Evolutionary conservation across 352 stramenopile genomes (phyloP), one percentile per base, ranked within the genome.

Genomic region (Phytophthora aleatoria): DNA sequence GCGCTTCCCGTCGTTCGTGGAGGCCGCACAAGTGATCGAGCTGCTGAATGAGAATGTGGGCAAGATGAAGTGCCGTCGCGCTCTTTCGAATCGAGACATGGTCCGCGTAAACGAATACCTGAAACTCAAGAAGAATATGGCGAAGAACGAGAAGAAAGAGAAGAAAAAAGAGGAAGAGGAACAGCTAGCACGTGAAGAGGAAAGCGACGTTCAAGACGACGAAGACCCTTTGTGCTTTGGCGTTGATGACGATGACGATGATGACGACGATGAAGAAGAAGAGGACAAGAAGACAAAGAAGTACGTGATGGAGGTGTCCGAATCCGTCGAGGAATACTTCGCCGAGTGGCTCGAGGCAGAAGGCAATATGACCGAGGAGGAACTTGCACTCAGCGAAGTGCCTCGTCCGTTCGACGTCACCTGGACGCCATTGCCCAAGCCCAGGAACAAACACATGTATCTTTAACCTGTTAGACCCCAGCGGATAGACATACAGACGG

Each of bases 381-480:
- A 81, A 43, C 53, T 54, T 20, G 73, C 69, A 43, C 71, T 85
- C 30, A 49, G 60, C 27, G 61, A 90, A 30, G 33, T 87, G 52
- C 72, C 71, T 36, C 70, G 79, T 27, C 83, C 85, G 6, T 93
- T 93, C 57, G 85, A 93, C 59, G 85, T 91, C 61, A 91, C 83
- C 30, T 93, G 77, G 77, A 91, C 80, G 55, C 77, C 70, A 9
- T 24, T 76, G 50, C 79, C 81, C 15, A 75, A 77, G 47, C 43
- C 79, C 38, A 83, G 71, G 57, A 91, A 93, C 83, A 89, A 85
- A 70, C 83, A 93, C 74, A 73, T 91, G 77, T 93, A 90, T 64
- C 73, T 91, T 61, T 90, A 84, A 61, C 57, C 42, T 69, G 48
- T 38, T 5, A 13, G 49, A 56, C 50, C 50, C 30, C 42, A 51